phyloP scores from a whole-genome alignment of 148 eudicot genomes.

The Rhododendron mucronatum region DNA sequence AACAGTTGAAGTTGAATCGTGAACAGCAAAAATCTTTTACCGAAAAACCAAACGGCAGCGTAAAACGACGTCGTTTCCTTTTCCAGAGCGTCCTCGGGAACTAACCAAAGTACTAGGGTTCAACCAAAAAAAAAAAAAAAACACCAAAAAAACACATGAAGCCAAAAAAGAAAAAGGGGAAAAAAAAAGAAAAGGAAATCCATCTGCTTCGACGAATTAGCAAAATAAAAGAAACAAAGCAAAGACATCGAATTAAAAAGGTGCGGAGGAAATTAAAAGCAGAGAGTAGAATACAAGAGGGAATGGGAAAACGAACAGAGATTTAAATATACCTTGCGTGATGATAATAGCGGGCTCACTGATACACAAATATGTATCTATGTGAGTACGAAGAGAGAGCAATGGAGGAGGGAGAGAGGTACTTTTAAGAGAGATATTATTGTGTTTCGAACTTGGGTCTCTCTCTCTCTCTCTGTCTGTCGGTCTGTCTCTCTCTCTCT shows the following conservation, averaged over 20 bases:
- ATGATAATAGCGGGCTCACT: background rate
- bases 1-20: background rate
- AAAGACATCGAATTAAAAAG: background rate
- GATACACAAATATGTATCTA: background rate
- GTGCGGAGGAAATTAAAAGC: background rate
- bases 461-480: background rate
- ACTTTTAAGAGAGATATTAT: background rate
- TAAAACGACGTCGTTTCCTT: background rate
- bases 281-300: background rate
- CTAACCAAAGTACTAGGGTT: constrained; percentile 12
- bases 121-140: background rate
- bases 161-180: background rate
- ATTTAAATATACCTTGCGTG: constrained; percentile 10
- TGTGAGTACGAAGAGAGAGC: background rate
- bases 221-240: background rate
- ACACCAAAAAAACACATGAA: background rate
- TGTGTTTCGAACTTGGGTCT: background rate
- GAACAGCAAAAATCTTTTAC: background rate
- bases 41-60: background rate
- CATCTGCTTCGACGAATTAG: background rate
- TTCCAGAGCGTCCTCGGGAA: background rate
- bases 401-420: constrained; percentile 3
- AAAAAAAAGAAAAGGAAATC: background rate
- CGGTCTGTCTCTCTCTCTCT: background rate
- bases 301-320: background rate